Percentiles rank a stretch among this genome's conserved stretches.
phyloP scores from a whole-genome alignment of 495 filamentous ascomycete species.

The Lasiosphaeria miniovina region DNA sequence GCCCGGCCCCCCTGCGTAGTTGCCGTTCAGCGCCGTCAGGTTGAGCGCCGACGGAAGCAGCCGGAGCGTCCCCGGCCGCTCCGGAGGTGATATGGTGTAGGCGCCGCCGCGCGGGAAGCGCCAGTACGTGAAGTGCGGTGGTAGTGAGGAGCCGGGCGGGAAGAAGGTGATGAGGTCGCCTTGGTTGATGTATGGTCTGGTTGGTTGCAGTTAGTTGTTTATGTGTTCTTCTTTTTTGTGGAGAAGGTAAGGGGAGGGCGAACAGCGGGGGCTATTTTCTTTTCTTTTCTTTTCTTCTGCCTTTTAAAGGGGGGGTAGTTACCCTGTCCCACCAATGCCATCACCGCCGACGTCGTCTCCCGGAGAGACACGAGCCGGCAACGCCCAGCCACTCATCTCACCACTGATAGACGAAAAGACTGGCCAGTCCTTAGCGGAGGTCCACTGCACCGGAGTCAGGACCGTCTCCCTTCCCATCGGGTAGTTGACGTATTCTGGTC shows the following conservation, averaged over 20 bases:
- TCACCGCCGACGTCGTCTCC: no score
- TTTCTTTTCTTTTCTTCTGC: no score
- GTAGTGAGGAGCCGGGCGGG: conserved; percentile 25
- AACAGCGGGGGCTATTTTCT: no score
- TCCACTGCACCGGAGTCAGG: conserved; percentile 53
- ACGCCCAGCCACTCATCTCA: conserved; percentile 41
- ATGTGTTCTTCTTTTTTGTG: background rate
- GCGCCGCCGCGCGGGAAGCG: conserved; percentile 37
- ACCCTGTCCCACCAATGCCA: conserved; percentile 37
- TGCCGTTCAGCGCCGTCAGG: conserved; percentile 45
- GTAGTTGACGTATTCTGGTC: conserved; percentile 45
- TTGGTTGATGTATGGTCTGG: conserved; percentile 35
- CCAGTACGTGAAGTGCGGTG: conserved; percentile 50
- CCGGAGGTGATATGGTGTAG: conserved; percentile 41
- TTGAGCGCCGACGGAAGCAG: conserved; percentile 45
- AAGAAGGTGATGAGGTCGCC: conserved; percentile 42
- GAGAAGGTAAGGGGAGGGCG: background rate
- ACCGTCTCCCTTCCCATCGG: conserved; percentile 62
- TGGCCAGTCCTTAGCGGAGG: conserved; percentile 34
- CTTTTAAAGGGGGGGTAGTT: conserved; percentile 3
- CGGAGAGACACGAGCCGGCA: conserved; percentile 26
- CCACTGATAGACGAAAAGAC: conserved; percentile 44
- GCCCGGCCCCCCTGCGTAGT: conserved; percentile 40
- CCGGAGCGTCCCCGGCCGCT: conserved; percentile 36
- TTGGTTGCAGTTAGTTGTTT: conserved; percentile 7